Evolutionary conservation across 441 rosid species (phyloP).

Genomic region (Viola pubescens): DNA sequence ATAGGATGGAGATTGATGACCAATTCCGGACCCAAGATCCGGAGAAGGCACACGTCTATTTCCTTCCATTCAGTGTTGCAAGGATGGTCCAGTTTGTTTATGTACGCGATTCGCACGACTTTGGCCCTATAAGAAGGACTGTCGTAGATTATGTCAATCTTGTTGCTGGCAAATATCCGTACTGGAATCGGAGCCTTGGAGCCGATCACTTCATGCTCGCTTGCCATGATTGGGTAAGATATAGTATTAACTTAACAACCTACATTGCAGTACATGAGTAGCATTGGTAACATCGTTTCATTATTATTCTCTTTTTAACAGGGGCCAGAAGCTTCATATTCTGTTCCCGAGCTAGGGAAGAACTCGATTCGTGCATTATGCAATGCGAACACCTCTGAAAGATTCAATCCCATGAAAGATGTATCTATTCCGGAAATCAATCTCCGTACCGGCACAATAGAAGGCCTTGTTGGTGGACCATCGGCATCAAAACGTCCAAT

Average conservation of each 20-base stretch:
- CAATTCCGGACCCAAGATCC: slow-evolving; percentile 58
- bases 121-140: slow-evolving; percentile 51
- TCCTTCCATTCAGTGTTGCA: slow-evolving; percentile 72
- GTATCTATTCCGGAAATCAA: slow-evolving; percentile 77
- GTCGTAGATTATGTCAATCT: slow-evolving; percentile 58
- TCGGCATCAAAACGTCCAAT: slow-evolving; percentile 65
- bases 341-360: slow-evolving; percentile 46
- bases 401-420: slow-evolving; percentile 70
- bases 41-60: slow-evolving; percentile 56
- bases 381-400: slow-evolving; percentile 89
- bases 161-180: slow-evolving; percentile 46
- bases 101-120: slow-evolving; percentile 52
- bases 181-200: slow-evolving; percentile 81
- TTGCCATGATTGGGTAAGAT: slow-evolving; percentile 83
- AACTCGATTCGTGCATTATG: slow-evolving; percentile 80
- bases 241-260: background rate
- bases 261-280: no score
- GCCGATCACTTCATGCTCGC: slow-evolving; percentile 87
- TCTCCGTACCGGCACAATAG: slow-evolving; percentile 47
- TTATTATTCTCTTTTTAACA: slow-evolving; percentile 11
- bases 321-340: slow-evolving; percentile 72
- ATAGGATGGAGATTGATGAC: slow-evolving; percentile 41
- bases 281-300: background rate
- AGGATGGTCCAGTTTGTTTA: slow-evolving; percentile 74
- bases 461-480: slow-evolving; percentile 64